Evolutionary conservation across 2,329 filamentous ascomycete species (phyloP).

Genomic region (Cylindrodendrum hubeiense): DNA sequence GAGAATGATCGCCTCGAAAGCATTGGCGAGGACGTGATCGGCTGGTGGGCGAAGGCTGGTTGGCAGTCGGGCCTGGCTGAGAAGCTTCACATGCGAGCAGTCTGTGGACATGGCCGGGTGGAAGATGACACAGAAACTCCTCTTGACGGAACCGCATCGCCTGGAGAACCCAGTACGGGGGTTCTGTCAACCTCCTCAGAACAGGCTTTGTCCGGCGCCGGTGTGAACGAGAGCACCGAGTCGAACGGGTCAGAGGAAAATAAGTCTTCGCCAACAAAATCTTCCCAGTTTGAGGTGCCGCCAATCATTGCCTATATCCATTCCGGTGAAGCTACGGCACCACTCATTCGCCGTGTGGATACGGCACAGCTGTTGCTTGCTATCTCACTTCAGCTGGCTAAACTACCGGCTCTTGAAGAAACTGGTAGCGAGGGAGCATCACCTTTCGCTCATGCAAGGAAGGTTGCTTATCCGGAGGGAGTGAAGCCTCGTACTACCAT

Average conservation of each 20-base stretch:
- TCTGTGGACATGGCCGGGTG: conserved; percentile 60
- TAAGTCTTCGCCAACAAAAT: conserved; percentile 22
- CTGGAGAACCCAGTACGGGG: conserved; percentile 38
- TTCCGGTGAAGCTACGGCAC: conserved; percentile 63
- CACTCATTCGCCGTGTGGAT: conserved; percentile 88
- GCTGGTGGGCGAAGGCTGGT: conserved; percentile 94
- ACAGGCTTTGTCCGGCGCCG: not conserved
- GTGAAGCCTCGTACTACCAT: conserved; percentile 86
- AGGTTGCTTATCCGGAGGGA: conserved; percentile 86
- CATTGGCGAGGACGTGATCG: conserved; percentile 90
- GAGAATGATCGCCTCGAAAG: conserved; percentile 87
- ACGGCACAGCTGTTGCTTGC: conserved; percentile 84
- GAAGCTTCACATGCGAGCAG: conserved; percentile 79
- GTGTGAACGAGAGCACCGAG: not conserved
- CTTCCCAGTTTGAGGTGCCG: conserved; percentile 63
- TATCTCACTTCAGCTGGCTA: conserved; percentile 87
- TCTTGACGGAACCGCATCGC: conserved; percentile 45
- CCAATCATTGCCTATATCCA: conserved; percentile 88
- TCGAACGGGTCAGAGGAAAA: conserved; percentile 20
- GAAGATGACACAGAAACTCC: conserved; percentile 53
- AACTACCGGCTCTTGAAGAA: conserved; percentile 79
- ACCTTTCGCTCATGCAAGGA: conserved; percentile 81
- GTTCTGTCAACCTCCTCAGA: conserved; percentile 14
- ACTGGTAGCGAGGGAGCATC: conserved; percentile 69
- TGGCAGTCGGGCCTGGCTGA: conserved; percentile 88